A percentile compares a stretch with the other conserved stretches of the same genome.
These are phyloP conservation scores for Acacia concinna DNA, from an alignment of 331 rosid species.

Conservation along the genomic window DNA sequence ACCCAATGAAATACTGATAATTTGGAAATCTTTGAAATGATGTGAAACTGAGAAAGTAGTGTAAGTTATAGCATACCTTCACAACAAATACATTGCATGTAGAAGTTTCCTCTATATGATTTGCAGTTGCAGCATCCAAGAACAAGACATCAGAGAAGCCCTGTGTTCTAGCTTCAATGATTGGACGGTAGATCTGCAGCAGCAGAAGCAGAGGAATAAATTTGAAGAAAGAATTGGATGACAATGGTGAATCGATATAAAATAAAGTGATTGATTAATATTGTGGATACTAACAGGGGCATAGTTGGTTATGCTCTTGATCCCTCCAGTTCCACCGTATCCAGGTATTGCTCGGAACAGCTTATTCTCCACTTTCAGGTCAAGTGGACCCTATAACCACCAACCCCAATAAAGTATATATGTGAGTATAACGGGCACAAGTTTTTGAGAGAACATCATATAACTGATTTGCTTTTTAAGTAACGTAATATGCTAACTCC, in stretches of 20 bases:
- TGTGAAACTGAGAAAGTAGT: background rate
- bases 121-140: conserved; percentile 56
- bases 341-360: conserved; percentile 44
- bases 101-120: conserved; percentile 51
- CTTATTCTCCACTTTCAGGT: conserved; percentile 35
- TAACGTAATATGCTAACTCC: too few relatives aligned
- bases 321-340: conserved; percentile 44
- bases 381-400: conserved; percentile 23
- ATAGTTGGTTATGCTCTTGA: conserved; percentile 51
- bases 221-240: background rate
- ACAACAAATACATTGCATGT: conserved; percentile 53
- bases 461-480: too few relatives aligned
- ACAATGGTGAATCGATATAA: background rate
- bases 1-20: background rate
- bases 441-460: background rate
- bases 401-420: too few relatives aligned
- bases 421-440: background rate
- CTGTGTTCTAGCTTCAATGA: conserved; percentile 45
- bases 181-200: conserved; percentile 38
- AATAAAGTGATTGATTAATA: background rate
- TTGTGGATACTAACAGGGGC: conserved; percentile 42
- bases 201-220: too few relatives aligned
- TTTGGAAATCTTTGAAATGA: background rate
- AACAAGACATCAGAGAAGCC: conserved; percentile 65
- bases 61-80: conserved; percentile 43